Conservation (phyloP, 345 rosid species). For the Moringa oleifera region DNA sequence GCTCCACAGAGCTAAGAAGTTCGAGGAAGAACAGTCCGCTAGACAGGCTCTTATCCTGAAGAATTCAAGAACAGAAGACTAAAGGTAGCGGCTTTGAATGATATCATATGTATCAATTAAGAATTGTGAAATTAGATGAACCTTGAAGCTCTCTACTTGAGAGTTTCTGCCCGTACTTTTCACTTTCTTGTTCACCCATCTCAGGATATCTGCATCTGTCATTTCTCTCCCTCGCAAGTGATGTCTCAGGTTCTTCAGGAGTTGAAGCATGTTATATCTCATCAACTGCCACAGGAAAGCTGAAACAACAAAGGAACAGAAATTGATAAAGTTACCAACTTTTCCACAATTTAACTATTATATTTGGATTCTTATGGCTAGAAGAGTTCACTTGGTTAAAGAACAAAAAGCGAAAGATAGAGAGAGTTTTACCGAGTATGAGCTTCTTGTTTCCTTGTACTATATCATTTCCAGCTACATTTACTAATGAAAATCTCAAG, state of each 20-base stretch:
- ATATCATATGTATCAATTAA: not conserved
- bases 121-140: constrained; percentile 18
- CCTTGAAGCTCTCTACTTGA: constrained; percentile 77
- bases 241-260: constrained; percentile 72
- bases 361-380: too few species aligned
- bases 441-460: constrained; percentile 97
- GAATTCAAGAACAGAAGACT: not conserved
- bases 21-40: constrained; percentile 82
- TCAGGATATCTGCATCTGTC: constrained; percentile 67
- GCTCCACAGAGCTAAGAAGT: constrained; percentile 83
- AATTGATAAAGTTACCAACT: not conserved
- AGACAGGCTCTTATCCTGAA: constrained; percentile 80
- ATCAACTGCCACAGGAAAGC: constrained; percentile 92
- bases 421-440: constrained; percentile 58
- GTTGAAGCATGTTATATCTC: constrained; percentile 90
- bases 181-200: constrained; percentile 75
- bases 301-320: constrained; percentile 32
- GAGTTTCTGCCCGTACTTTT: constrained; percentile 53
- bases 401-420: not conserved
- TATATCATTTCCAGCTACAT: constrained; percentile 86
- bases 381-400: not conserved
- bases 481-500: constrained; percentile 74
- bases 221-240: constrained; percentile 75
- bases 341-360: too few species aligned
- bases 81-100: not conserved